phyloP scores from a whole-genome alignment of 768 basidiomycete genomes.

The Cystoderma amianthinum region DNA sequence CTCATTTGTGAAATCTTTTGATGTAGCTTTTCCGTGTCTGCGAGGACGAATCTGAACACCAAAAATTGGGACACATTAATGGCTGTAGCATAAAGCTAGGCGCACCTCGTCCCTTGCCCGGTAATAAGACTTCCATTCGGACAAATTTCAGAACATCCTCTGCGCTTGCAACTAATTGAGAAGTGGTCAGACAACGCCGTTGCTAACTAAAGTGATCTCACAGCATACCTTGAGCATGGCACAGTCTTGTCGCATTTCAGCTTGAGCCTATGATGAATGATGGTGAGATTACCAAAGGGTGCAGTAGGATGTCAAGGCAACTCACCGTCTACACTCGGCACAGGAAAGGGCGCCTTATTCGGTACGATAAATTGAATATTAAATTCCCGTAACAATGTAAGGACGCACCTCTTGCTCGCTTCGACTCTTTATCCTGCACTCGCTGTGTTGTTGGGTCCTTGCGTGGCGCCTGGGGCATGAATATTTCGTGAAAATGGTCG shows the following conservation, averaged over 20 bases:
- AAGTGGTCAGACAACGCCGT: constrained; percentile 1
- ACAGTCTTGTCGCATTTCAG: constrained; percentile 72
- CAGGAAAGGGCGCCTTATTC: constrained; percentile 43
- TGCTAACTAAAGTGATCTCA: neutral
- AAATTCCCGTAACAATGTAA: neutral
- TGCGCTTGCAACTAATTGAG: constrained; percentile 47
- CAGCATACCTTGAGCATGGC: constrained; percentile 41
- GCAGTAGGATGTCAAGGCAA: constrained; percentile 2
- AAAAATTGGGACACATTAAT: neutral
- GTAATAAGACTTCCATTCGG: constrained; percentile 73
- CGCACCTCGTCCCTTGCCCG: constrained; percentile 71
- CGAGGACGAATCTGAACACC: constrained; percentile 55
- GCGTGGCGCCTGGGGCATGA: constrained; percentile 46
- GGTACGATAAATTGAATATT: constrained; percentile 2
- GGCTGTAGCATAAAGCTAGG: constrained; percentile 2
- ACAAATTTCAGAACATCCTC: constrained; percentile 74
- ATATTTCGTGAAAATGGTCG: constrained; percentile 1
- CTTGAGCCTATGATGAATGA: constrained; percentile 38
- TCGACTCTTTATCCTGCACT: constrained; percentile 59
- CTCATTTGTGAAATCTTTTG: constrained; percentile 63
- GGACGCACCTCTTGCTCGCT: constrained; percentile 47
- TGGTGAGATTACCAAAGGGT: too few species aligned
- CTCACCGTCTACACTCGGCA: constrained; percentile 58
- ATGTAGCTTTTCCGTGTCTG: constrained; percentile 65
- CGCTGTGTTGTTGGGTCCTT: constrained; percentile 38